phyloP scores from a whole-genome alignment of 2,329 filamentous ascomycete species.

The Monosporascus ibericus region DNA sequence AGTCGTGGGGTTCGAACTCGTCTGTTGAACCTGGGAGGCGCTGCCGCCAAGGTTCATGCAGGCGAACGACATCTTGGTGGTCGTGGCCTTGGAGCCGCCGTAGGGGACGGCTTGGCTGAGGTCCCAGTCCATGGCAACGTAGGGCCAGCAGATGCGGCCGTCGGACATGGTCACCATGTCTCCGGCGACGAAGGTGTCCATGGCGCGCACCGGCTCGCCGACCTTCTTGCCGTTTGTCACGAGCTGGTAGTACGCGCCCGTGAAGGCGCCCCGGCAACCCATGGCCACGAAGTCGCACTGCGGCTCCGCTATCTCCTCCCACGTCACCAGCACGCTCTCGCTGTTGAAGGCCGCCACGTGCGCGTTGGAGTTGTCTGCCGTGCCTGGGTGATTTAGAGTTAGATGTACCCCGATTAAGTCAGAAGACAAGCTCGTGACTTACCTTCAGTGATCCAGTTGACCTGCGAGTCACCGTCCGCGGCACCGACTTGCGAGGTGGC shows the following conservation, averaged over 20 bases:
- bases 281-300: constrained; percentile 51
- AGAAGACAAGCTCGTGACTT: constrained; percentile 17
- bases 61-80: constrained; percentile 47
- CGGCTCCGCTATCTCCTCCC: constrained; percentile 54
- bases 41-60: constrained; percentile 28
- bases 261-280: constrained; percentile 53
- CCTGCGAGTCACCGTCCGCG: constrained; percentile 48
- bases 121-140: constrained; percentile 50
- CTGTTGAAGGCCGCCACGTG: constrained; percentile 42
- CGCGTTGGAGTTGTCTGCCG: constrained; percentile 45
- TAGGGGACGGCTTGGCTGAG: constrained; percentile 26
- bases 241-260: constrained; percentile 54
- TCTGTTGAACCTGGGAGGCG: not conserved
- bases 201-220: constrained; percentile 42
- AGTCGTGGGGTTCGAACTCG: too few species aligned
- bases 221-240: constrained; percentile 46
- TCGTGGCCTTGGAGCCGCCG: constrained; percentile 15
- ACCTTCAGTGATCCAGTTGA: constrained; percentile 51
- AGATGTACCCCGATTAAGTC: constrained; percentile 48
- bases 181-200: constrained; percentile 52
- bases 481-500: constrained; percentile 48
- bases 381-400: constrained; percentile 40
- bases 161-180: constrained; percentile 57
- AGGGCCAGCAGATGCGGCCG: constrained; percentile 56
- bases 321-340: constrained; percentile 45